Evolutionary conservation across 2,329 filamentous ascomycete species (phyloP), one percentile per base, ranked within the genome.

Genomic region (Macrophomina phaseolina): DNA sequence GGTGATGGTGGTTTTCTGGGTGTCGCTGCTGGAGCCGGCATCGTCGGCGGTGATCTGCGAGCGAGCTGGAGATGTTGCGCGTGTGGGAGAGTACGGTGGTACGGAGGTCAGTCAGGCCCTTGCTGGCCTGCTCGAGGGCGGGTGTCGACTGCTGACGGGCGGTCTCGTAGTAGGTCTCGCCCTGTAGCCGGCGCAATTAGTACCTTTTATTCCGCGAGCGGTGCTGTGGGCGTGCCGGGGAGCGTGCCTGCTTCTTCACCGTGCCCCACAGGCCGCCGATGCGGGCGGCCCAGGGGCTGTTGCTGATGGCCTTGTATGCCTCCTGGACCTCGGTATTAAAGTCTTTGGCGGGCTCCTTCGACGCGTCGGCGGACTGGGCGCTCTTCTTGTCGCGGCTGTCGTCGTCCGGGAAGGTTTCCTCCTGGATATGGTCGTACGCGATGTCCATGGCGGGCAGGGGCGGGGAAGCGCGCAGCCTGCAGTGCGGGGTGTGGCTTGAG

Each of bases 401-500:
- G 69, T 87, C 82, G 68, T 83, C 76, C 4, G 82, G 79, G 32
- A 81, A 80, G 72, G 92, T 86, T 78, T 95, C 90, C 82, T 97
- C 93, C 77, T 93, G 90, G 74, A 98, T 97, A 79, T 97, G 93
- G 76, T 99, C 95, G 86, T 98, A 99, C 52, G 94, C 94, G 75
- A 96, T 85, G 87, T 99, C 95, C 95, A 99, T 98, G 70, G 70
- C 74, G 64, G 64, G 48, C 32, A 40, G 42, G 8, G 23, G 55
- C 46, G 66, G 49, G 65, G 65, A 53, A 61, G 46, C 45, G 51
- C 40, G 40, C 51, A 56, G 61, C 30, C 38, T 45, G n/a, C 30
- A 30, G 48, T 51, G 40, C 18, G 38, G 61, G 61, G 34, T n/a
- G 34, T 6, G 23, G 38, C 12, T 16, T 53, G 53, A 42, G 34